These are phyloP conservation scores for Fusarium anguioides DNA, from an alignment of 2,329 filamentous ascomycete species.

Conservation along the genomic window DNA sequence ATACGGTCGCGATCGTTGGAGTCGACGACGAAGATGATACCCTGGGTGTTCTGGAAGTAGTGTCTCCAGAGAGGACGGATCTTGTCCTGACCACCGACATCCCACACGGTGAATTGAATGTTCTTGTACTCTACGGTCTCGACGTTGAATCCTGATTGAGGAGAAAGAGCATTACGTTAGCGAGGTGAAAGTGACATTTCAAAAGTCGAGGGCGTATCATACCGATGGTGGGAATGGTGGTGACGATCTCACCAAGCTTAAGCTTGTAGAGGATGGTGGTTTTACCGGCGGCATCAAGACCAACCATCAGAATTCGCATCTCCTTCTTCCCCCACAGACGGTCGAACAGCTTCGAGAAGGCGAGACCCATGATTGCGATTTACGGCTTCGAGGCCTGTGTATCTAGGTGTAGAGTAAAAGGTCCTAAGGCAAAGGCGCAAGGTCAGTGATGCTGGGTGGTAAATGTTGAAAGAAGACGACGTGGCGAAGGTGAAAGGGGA, in stretches of 20 bases:
- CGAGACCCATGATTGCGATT: slow-evolving; percentile 92
- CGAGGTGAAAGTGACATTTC: neutral
- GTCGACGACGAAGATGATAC: slow-evolving; percentile 99
- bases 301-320: slow-evolving; percentile 99
- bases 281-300: slow-evolving; percentile 99
- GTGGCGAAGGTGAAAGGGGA: slow-evolving; percentile 31
- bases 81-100: slow-evolving; percentile 99
- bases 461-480: slow-evolving; percentile 23
- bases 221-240: slow-evolving; percentile 98
- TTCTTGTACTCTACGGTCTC: slow-evolving; percentile 99
- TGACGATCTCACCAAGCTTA: slow-evolving; percentile 99
- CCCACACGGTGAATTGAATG: slow-evolving; percentile 99
- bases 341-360: slow-evolving; percentile 96
- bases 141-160: slow-evolving; percentile 88
- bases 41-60: slow-evolving; percentile 99
- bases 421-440: slow-evolving; percentile 36
- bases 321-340: slow-evolving; percentile 99
- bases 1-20: slow-evolving; percentile 99
- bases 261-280: slow-evolving; percentile 99
- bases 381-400: slow-evolving; percentile 49
- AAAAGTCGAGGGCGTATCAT: slow-evolving; percentile 45
- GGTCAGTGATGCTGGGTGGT: slow-evolving; percentile 29
- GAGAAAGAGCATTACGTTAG: slow-evolving; percentile 38
- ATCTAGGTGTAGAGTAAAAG: slow-evolving; percentile 43
- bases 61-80: slow-evolving; percentile 99